phyloP scores from a whole-genome alignment of 2,329 filamentous ascomycete genomes.

The Penicillium sp. region DNA sequence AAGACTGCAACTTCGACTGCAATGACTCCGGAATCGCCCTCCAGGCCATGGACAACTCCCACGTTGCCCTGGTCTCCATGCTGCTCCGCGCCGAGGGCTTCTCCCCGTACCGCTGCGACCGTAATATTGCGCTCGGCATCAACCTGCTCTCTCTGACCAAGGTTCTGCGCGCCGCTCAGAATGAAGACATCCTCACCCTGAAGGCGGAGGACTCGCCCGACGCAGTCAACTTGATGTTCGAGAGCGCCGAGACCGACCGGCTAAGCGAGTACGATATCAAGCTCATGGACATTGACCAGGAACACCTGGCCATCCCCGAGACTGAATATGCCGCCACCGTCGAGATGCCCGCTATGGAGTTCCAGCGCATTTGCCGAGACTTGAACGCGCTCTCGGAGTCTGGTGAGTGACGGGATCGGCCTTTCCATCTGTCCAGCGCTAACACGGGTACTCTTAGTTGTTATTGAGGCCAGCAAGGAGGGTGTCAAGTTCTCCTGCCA shows the following conservation, averaged over 20 bases:
- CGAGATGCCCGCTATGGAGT: conserved; percentile 81
- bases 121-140: conserved; percentile 96
- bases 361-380: conserved; percentile 92
- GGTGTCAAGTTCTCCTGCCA: conserved; percentile 91
- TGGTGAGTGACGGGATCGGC: conserved; percentile 56
- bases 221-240: conserved; percentile 91
- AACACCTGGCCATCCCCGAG: conserved; percentile 96
- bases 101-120: conserved; percentile 94
- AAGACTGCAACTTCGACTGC: conserved; percentile 99
- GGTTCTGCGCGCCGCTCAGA: conserved; percentile 89
- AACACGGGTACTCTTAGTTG: conserved; percentile 57
- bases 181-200: conserved; percentile 89
- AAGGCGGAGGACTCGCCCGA: conserved; percentile 98
- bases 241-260: conserved; percentile 81
- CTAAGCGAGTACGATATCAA: conserved; percentile 99
- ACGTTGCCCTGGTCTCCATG: conserved; percentile 98
- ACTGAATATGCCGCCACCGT: conserved; percentile 97
- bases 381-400: conserved; percentile 91
- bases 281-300: conserved; percentile 99
- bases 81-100: conserved; percentile 95
- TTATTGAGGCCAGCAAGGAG: conserved; percentile 95
- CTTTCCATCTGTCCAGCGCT: conserved; percentile 5
- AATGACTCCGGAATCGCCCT: conserved; percentile 98
- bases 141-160: conserved; percentile 96
- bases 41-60: conserved; percentile 99